These are phyloP conservation scores for Zelopaecilomyces penicillatus DNA, from an alignment of 2,329 filamentous ascomycete species.

Conservation along the genomic window DNA sequence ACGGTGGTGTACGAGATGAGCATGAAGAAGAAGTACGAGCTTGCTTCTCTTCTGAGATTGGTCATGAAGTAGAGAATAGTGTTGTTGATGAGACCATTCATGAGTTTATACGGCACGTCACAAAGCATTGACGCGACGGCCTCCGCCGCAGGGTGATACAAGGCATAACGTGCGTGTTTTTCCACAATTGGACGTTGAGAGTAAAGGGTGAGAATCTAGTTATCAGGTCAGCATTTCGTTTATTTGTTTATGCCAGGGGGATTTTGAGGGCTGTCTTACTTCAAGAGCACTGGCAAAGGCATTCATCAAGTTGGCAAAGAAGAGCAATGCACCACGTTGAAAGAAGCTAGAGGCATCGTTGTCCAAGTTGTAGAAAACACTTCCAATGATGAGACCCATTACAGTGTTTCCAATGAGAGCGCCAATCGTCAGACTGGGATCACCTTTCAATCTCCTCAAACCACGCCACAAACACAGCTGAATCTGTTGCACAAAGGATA, in stretches of 20 bases:
- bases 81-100: constrained; percentile 71
- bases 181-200: constrained; percentile 86
- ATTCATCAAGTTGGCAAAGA: constrained; percentile 83
- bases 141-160: constrained; percentile 86
- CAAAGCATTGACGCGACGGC: constrained; percentile 79
- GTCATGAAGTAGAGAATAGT: constrained; percentile 80
- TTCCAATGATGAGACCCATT: constrained; percentile 69
- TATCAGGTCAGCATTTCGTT: constrained; percentile 1
- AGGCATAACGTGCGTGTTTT: constrained; percentile 76
- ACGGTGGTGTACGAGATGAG: constrained; percentile 67
- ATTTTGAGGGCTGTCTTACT: constrained; percentile 26
- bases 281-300: constrained; percentile 75
- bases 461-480: constrained; percentile 73
- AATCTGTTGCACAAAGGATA: constrained; percentile 70
- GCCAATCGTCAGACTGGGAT: constrained; percentile 65
- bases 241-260: neutral
- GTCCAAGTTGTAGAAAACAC: constrained; percentile 71
- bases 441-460: constrained; percentile 66
- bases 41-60: constrained; percentile 64
- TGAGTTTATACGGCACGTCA: constrained; percentile 71
- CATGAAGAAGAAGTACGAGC: constrained; percentile 78
- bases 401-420: constrained; percentile 63
- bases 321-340: constrained; percentile 68
- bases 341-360: constrained; percentile 65
- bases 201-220: constrained; percentile 73